Evolutionary conservation across 208 protist species (phyloP), one percentile per base, ranked within the genome.

Genomic region (Blechomonas ayalai): DNA sequence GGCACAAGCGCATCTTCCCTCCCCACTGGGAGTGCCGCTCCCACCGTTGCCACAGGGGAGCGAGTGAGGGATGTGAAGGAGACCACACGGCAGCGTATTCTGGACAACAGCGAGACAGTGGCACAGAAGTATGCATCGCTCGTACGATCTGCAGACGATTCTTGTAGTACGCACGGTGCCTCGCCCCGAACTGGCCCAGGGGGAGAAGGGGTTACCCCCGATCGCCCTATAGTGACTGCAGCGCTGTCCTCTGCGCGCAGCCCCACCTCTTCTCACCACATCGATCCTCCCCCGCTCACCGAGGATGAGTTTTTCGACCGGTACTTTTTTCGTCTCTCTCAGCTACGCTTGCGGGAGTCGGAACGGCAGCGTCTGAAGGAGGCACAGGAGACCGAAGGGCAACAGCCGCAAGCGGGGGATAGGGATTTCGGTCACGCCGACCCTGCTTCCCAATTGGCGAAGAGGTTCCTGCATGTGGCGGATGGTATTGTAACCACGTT

Each of bases 231-330:
- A 54, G 10, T 20, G 26, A 35, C 22, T 1, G 25, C 42, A 9
- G 45, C 18, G 12, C n/a, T 28, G 2, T 18, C 42, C 25, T 32
- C 24, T 8, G 32, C 40, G n/a, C 39, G 34, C 3, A 44, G 35
- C 7, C 34, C 27, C 7, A 27, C 23, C 24, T 34, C 31, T n/a
- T n/a, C 10, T n/a, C 12, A 10, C 31, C n/a, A 34, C 31, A 22
- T 12, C 43, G 43, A 26, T 1, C 12, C 26, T 9, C 26, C 39
- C 4, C 38, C 45, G 26, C 42, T 90, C 1, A 67, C 36, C 4
- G 72, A 82, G 41, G 72, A 87, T 50, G 64, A 56, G n/a, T 90
- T 90, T 38, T 86, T 90, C 53, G 73, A 86, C 28, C 82, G 77
- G 16, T 90, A 90, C 61, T 87, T 87, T 51, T 87, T 90, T 48